Conservation (phyloP, 768 basidiomycete species). For the Hydnomerulius pinastri region DNA sequence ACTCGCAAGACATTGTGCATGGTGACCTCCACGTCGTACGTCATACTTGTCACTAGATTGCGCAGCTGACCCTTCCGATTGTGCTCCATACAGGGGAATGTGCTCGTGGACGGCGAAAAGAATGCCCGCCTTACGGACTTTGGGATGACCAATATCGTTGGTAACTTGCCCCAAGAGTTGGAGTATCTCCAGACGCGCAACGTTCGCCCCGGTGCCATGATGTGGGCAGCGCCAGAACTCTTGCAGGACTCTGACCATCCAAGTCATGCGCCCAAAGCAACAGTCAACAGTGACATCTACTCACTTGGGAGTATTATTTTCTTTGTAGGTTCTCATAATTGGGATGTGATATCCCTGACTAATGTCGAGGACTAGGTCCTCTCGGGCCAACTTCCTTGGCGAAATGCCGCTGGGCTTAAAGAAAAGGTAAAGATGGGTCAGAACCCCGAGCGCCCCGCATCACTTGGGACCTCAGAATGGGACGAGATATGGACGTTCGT, state of each 20-base stretch:
- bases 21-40: not conserved
- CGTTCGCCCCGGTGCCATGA: not conserved
- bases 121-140: not conserved
- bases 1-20: not conserved
- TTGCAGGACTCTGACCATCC: not conserved
- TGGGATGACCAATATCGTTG: not conserved
- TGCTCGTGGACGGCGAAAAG: not conserved
- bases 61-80: not conserved
- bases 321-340: not conserved
- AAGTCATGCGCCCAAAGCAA: not conserved
- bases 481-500: not conserved
- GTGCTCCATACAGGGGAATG: not conserved
- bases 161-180: not conserved
- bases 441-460: not conserved
- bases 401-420: not conserved
- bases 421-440: not conserved
- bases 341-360: no score
- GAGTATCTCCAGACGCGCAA: not conserved
- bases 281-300: not conserved
- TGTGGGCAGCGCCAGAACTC: conserved; percentile 3
- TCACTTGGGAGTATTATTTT: not conserved
- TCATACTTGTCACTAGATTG: not conserved
- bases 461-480: not conserved
- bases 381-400: not conserved
- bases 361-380: not conserved